Evolutionary conservation across 2,329 filamentous ascomycete species (phyloP).

Genomic region (Arthrinium puccinioides): DNA sequence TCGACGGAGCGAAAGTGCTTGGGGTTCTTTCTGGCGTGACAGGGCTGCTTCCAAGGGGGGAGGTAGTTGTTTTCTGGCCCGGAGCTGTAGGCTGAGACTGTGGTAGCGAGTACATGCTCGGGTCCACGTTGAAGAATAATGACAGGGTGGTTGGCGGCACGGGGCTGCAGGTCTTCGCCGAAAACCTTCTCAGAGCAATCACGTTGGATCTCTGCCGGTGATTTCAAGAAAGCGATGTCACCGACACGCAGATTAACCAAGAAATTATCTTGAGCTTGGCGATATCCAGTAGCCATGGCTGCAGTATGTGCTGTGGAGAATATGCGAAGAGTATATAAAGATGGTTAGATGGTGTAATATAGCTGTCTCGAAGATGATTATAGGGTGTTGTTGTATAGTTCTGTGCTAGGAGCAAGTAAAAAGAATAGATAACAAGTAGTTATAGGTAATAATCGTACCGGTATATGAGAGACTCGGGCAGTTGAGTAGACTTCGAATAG

Average conservation of each 20-base stretch:
- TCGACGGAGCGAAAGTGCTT: conserved; percentile 23
- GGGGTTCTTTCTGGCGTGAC: conserved; percentile 14
- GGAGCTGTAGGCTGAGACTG: conserved; percentile 25
- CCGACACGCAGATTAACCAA: conserved; percentile 11
- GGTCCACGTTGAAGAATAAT: conserved; percentile 20
- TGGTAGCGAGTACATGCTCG: conserved; percentile 18
- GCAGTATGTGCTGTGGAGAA: not conserved
- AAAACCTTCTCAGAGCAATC: conserved; percentile 13
- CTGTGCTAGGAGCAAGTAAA: not conserved
- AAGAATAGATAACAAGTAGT: not conserved
- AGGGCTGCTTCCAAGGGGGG: conserved; percentile 21
- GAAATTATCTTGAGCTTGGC: too few species aligned
- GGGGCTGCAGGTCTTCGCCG: conserved; percentile 8
- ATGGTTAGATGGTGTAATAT: not conserved
- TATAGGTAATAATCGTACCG: not conserved
- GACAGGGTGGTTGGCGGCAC: conserved; percentile 23
- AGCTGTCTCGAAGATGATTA: not conserved
- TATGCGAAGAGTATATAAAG: too few species aligned
- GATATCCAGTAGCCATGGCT: too few species aligned
- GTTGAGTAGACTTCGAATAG: too few species aligned
- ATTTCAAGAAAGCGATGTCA: conserved; percentile 23
- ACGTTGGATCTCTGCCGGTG: conserved; percentile 5
- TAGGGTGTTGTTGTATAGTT: not conserved
- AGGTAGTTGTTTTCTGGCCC: conserved; percentile 12
- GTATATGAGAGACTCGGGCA: too few species aligned